Percentiles rank a stretch among this genome's conserved stretches.
These are phyloP conservation scores for Eugenia klotzschiana DNA, from an alignment of 441 rosid genomes.

Conservation along the genomic window DNA sequence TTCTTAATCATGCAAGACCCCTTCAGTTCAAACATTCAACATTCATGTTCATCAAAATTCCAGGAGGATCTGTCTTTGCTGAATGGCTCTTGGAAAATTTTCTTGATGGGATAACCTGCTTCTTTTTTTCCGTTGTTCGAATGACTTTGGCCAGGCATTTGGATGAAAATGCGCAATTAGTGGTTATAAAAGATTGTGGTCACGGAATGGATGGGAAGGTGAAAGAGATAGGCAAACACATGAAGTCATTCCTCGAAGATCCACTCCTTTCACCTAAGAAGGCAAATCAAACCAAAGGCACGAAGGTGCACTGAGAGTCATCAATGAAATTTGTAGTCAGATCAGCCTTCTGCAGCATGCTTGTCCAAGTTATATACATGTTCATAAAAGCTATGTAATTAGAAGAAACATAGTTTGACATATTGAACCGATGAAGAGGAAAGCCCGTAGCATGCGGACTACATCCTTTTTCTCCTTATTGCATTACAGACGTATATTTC, in stretches of 20 bases:
- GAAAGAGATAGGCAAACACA: background rate
- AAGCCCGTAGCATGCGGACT: background rate
- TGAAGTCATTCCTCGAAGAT: background rate
- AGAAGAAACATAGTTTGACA: background rate
- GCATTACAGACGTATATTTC: background rate
- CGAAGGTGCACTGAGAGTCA: background rate
- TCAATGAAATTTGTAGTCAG: background rate
- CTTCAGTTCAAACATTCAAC: background rate
- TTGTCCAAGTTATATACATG: background rate
- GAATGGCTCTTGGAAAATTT: background rate
- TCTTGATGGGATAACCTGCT: background rate
- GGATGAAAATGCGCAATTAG: background rate
- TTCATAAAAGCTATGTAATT: background rate
- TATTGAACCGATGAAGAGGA: background rate
- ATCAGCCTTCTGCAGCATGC: background rate
- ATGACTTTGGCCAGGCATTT: background rate
- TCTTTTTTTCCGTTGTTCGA: background rate
- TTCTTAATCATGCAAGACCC: background rate
- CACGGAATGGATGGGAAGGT: background rate
- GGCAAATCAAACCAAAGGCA: background rate
- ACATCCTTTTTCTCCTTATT: background rate
- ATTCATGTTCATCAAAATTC: background rate
- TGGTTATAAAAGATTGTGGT: background rate
- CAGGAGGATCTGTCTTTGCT: background rate
- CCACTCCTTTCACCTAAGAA: background rate